These are phyloP conservation scores for Triangularia setosa DNA, from an alignment of 2,329 filamentous ascomycete genomes.

Conservation along the genomic window DNA sequence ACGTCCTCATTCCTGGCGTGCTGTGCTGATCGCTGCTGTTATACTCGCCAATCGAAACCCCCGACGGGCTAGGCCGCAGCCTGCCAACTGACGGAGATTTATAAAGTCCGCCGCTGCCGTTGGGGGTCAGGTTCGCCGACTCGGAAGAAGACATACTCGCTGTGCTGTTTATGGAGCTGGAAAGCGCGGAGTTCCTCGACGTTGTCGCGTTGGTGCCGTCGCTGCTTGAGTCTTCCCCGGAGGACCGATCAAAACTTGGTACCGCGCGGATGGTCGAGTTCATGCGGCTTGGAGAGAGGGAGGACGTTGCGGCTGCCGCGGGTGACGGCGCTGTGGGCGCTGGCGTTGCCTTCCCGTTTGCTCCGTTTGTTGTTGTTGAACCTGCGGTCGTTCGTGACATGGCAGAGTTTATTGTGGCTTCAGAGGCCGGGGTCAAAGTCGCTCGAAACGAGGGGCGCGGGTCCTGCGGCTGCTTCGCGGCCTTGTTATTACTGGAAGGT, in stretches of 20 bases:
- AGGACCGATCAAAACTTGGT: conserved; percentile 47
- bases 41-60: not conserved
- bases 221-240: conserved; percentile 42
- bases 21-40: conserved; percentile 11
- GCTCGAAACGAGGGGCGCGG: conserved; percentile 22
- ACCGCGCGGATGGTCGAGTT: conserved; percentile 55
- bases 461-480: conserved; percentile 20
- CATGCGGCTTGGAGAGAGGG: conserved; percentile 30
- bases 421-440: conserved; percentile 38
- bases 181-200: conserved; percentile 47
- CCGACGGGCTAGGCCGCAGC: conserved; percentile 17
- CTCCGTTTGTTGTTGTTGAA: conserved; percentile 32
- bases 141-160: conserved; percentile 45
- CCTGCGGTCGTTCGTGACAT: conserved; percentile 26
- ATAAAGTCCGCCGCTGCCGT: conserved; percentile 26
- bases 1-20: conserved; percentile 8
- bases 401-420: conserved; percentile 35
- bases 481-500: not conserved
- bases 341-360: conserved; percentile 26
- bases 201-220: conserved; percentile 29
- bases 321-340: conserved; percentile 14
- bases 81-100: conserved; percentile 34
- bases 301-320: conserved; percentile 6
- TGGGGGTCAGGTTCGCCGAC: conserved; percentile 27
- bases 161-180: conserved; percentile 54